Base-by-base conservation (phyloP, 768 basidiomycete species). In the Grammothele lineata region DNA sequence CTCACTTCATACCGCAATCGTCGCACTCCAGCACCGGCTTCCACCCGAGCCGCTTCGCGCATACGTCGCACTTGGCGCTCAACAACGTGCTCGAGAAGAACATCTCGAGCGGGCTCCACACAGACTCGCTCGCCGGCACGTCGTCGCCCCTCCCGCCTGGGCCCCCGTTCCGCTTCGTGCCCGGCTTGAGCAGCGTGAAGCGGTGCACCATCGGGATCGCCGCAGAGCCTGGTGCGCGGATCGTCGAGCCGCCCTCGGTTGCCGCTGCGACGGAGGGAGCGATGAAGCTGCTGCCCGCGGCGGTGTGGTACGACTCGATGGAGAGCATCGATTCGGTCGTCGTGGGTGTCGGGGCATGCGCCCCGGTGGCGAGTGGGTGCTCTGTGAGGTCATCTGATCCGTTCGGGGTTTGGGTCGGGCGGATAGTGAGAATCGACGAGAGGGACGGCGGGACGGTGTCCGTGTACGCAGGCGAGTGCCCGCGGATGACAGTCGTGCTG, bases 1-100 rank as follows among this genome's bases (percentile, higher is more conserved):
- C 76, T 45, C 47, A 85, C 81, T 81, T 76, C 57, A 89, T 66
- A 22, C 85, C 83, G 65, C 92, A 94, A 65, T 94, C 92, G 63
- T 94, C 92, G 61, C 92, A 95, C 58, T 87, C 81, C 17, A 94
- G 67, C 25, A 86, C 77, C 18, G 90, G 82, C 62, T 91, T 93
- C 83, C 87, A 85, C 11, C 91, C 91, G 32, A 95, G 70, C 38
- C 88, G 70, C 72, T 92, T 93, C 35, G 63, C 60, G 58, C 92
- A 95, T 15, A 92, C 66, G 64, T 89, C 89, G 57, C 92, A 95
- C 62, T 86, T 92, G 40, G 82, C 76, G 3, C 79, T 78, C 19
- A 88, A 63, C 37, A 87, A 65, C 15, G 77, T 85, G 61, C 82
- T 85, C 7, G 81, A 80, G 65, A 91, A 88, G 59, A 92, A 76